A percentile compares a stretch with the other conserved stretches of the same genome.
phyloP scores from a whole-genome alignment of 1,139 yeast genomes.

The Saccharomyces hybrid region DNA sequence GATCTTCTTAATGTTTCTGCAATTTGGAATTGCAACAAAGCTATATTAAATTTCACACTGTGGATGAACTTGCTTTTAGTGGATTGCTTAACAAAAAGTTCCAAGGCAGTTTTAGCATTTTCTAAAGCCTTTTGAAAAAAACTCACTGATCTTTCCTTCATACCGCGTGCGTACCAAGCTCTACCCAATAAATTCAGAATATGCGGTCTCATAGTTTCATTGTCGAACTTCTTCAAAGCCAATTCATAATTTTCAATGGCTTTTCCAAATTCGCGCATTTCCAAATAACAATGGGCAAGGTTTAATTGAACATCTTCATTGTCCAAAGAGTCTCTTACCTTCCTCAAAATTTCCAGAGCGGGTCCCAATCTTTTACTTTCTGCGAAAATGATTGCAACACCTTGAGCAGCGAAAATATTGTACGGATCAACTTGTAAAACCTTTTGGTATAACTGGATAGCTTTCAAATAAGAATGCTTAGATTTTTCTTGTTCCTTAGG shows the following conservation, averaged over 20 bases:
- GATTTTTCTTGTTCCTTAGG: conserved; percentile 51
- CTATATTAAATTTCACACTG: conserved; percentile 65
- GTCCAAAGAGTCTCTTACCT: conserved; percentile 81
- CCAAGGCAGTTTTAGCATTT: conserved; percentile 53
- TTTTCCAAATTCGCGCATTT: conserved; percentile 71
- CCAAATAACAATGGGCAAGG: conserved; percentile 81
- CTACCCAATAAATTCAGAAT: conserved; percentile 71
- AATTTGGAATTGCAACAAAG: conserved; percentile 77
- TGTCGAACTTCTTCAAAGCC: conserved; percentile 61
- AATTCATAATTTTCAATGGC: conserved; percentile 86
- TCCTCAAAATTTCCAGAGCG: conserved; percentile 82
- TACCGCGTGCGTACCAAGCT: conserved; percentile 84
- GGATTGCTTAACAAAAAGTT: conserved; percentile 31
- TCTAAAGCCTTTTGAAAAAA: conserved; percentile 57
- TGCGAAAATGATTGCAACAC: conserved; percentile 87
- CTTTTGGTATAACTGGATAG: conserved; percentile 84
- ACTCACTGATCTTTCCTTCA: conserved; percentile 54
- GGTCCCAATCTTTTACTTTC: conserved; percentile 71
- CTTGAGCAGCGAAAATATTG: conserved; percentile 96
- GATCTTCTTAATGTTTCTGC: conserved; percentile 75
- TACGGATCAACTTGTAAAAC: conserved; percentile 76
- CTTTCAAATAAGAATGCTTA: conserved; percentile 74
- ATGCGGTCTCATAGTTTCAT: conserved; percentile 46
- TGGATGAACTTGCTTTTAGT: conserved; percentile 34
- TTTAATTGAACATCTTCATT: conserved; percentile 80